Conservation (phyloP, 805 yeast genomes). For the Schizosaccharomyces octosporus region DNA sequence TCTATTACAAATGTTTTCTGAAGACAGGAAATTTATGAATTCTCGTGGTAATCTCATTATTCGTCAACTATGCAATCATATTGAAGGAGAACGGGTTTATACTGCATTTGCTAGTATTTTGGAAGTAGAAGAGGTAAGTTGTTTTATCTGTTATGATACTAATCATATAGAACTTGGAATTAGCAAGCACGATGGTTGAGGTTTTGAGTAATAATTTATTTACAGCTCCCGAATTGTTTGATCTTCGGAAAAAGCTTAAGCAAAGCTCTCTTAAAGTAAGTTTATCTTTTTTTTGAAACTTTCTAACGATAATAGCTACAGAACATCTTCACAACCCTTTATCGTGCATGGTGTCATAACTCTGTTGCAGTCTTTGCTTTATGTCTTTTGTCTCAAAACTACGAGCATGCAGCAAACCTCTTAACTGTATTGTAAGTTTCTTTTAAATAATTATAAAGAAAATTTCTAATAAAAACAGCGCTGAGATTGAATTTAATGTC, state of each 20-base stretch:
- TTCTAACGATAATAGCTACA: background rate
- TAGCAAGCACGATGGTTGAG: constrained; percentile 60
- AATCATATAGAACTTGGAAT: constrained; percentile 22
- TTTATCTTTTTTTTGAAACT: background rate
- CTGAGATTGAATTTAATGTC: constrained; percentile 58
- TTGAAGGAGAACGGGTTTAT: constrained; percentile 65
- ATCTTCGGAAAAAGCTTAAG: constrained; percentile 37
- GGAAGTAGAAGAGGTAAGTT: constrained; percentile 22
- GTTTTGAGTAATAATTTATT: constrained; percentile 65
- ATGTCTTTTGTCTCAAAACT: constrained; percentile 66
- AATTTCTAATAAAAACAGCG: constrained; percentile 11
- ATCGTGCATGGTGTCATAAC: constrained; percentile 78
- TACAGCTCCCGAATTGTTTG: constrained; percentile 58
- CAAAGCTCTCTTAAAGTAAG: background rate
- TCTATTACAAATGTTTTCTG: constrained; percentile 41
- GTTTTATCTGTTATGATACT: background rate
- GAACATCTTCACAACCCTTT: constrained; percentile 43
- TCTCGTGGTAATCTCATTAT: constrained; percentile 61
- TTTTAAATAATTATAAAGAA: background rate
- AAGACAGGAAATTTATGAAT: constrained; percentile 41
- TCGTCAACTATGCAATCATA: constrained; percentile 54
- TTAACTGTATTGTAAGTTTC: constrained; percentile 29
- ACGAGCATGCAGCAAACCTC: constrained; percentile 66
- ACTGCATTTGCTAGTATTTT: constrained; percentile 56
- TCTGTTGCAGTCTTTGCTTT: constrained; percentile 70